Conservation (phyloP, 768 basidiomycete species). For the Brasilioporus rufonigricans region DNA sequence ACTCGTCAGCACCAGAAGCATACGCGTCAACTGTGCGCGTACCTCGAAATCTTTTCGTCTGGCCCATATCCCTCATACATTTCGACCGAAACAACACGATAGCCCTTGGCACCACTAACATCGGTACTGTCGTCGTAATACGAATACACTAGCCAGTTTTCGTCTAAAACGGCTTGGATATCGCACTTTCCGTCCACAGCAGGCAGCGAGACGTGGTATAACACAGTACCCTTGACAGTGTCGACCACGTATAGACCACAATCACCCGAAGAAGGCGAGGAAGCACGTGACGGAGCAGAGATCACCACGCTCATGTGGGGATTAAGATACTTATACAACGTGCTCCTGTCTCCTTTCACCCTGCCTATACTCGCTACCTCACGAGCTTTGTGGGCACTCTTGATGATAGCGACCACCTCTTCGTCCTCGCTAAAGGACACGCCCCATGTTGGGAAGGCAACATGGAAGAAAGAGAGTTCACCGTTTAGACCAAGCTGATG, state of each 20-base stretch:
- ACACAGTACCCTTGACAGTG: conserved; percentile 66
- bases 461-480: conserved; percentile 43
- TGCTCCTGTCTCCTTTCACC: conserved; percentile 83
- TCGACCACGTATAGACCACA: conserved; percentile 83
- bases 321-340: conserved; percentile 94
- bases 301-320: conserved; percentile 69
- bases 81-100: conserved; percentile 79
- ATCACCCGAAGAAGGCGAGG: conserved; percentile 16
- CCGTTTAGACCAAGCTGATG: conserved; percentile 48
- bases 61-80: conserved; percentile 74
- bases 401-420: conserved; percentile 50
- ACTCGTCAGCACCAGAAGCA: neutral
- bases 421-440: conserved; percentile 56
- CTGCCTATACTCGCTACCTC: conserved; percentile 78
- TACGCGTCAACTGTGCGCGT: conserved; percentile 21
- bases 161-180: conserved; percentile 65
- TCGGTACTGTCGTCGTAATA: conserved; percentile 68
- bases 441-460: conserved; percentile 67
- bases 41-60: conserved; percentile 77
- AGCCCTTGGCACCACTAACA: conserved; percentile 55
- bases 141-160: conserved; percentile 93
- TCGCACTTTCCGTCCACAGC: conserved; percentile 48
- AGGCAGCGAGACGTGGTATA: conserved; percentile 66
- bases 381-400: conserved; percentile 38
- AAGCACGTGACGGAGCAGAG: conserved; percentile 39